Percentiles rank a stretch among this genome's conserved stretches.
Conservation (phyloP, 768 basidiomycete species). For the Mrakia gelida region DNA sequence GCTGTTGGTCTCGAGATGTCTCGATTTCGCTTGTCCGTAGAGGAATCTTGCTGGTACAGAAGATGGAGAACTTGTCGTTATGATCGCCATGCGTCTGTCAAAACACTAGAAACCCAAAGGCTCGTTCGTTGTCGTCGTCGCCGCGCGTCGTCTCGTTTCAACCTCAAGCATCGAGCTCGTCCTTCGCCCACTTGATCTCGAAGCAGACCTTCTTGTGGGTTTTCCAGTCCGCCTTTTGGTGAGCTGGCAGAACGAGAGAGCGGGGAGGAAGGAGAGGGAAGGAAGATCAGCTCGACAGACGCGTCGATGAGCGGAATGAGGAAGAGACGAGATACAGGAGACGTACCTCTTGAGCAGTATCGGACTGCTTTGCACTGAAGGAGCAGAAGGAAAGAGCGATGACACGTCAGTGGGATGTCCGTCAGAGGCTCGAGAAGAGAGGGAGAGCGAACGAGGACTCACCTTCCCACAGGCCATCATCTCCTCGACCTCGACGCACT, state of each 20-base stretch:
- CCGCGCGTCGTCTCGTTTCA: too few species aligned
- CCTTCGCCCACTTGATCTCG: not conserved
- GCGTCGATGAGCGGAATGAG: not conserved
- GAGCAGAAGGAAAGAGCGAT: not conserved
- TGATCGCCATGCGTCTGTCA: too few species aligned
- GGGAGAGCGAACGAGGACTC: not conserved
- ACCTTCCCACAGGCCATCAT: not conserved
- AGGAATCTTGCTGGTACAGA: too few species aligned
- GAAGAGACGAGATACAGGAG: not conserved
- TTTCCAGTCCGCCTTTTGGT: not conserved
- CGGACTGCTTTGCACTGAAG: not conserved
- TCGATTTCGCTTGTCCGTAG: too few species aligned
- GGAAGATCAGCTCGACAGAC: not conserved
- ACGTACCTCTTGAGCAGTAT: not conserved
- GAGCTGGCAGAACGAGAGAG: not conserved
- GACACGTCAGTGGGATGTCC: too few species aligned
- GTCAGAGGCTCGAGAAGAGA: too few species aligned
- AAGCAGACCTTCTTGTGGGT: not conserved
- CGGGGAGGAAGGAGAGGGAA: not conserved
- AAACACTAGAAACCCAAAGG: too few species aligned
- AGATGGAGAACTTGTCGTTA: too few species aligned
- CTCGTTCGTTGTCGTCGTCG: too few species aligned
- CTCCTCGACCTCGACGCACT: not conserved
- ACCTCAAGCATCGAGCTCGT: too few species aligned
- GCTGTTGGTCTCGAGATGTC: too few species aligned